A percentile compares a stretch with the other conserved stretches of the same genome.
These are phyloP conservation scores for Akanthomyces muscarius DNA, from an alignment of 2,329 filamentous ascomycete species.

Conservation along the genomic window DNA sequence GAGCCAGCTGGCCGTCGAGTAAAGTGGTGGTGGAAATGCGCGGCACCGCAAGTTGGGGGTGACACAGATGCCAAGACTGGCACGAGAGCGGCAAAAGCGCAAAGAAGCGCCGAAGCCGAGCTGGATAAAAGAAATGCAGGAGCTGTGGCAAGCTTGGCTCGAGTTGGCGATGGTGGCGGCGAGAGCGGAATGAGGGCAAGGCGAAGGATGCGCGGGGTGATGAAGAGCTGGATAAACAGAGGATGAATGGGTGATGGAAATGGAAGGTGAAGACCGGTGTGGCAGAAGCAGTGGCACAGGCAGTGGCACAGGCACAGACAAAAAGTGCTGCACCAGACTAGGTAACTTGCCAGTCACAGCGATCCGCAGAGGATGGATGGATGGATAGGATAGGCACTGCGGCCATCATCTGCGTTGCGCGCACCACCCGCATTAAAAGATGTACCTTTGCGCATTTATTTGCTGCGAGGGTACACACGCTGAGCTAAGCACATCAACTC, in stretches of 20 bases:
- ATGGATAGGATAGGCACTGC: neutral
- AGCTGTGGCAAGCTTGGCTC: neutral
- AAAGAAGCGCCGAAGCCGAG: neutral
- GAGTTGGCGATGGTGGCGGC: neutral
- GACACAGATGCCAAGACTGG: neutral
- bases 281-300: neutral
- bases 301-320: neutral
- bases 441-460: neutral
- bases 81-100: neutral
- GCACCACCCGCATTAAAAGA: neutral
- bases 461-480: neutral
- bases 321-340: neutral
- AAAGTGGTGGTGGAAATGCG: neutral
- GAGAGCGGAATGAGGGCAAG: neutral
- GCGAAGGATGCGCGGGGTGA: neutral
- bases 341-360: no score
- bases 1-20: neutral
- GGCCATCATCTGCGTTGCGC: neutral
- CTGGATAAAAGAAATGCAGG: neutral
- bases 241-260: neutral
- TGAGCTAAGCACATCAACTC: neutral
- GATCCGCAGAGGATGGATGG: neutral
- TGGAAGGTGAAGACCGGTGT: neutral
- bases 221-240: neutral
- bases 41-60: neutral